Base-by-base conservation (phyloP, 2,329 filamentous ascomycete species). In the Ascosphaera aggregata region DNA sequence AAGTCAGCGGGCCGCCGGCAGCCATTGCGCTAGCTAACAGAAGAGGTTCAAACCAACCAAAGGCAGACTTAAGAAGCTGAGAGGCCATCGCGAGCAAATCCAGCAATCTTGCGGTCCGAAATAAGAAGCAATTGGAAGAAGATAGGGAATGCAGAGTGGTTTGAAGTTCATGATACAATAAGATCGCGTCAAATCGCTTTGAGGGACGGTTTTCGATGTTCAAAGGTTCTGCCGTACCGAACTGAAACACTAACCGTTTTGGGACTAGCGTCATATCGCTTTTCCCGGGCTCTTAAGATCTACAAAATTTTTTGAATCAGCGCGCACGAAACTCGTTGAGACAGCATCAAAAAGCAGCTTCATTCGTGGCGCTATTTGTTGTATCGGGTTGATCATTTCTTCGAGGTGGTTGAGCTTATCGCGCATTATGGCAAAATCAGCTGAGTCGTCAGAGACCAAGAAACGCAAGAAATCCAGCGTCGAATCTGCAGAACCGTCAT, bases 51-150 rank as follows among this genome's bases (percentile, higher is more conserved):
- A 49, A 75, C 82, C 63, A 75, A 95, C 86, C 80, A 66, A 86
- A 68, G 67, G 84, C 82, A 72, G 76, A 85, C 73, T 80, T 84
- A 73, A 78, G 82, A 69, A 95, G 73, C 71, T 85, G 82, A 65
- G 82, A 93, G 71, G 86, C 86, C 86, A 95, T 95, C 79, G 69
- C 80, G 62, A 71, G 62, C n/a, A n/a, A n/a, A n/a, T n/a, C n/a
- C n/a, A 61, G 65, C 67, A 32, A 32, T 13, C 4, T 32, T 4
- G 30, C 13, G 13, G 5, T 3, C 5, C 5, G 30, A 3, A 32
- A n/a, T 4, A 32, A n/a, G n/a, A n/a, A 32, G 5, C 30, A 32
- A 32, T 32, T 32, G 30, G 30, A 9, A n/a, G 15, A 32, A 3
- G 42, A 19, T 51, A 52, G 53, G 51, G 52, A 52, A 52, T 54